Base-by-base conservation (phyloP, 2,329 filamentous ascomycete species). In the Monascus ruber region DNA sequence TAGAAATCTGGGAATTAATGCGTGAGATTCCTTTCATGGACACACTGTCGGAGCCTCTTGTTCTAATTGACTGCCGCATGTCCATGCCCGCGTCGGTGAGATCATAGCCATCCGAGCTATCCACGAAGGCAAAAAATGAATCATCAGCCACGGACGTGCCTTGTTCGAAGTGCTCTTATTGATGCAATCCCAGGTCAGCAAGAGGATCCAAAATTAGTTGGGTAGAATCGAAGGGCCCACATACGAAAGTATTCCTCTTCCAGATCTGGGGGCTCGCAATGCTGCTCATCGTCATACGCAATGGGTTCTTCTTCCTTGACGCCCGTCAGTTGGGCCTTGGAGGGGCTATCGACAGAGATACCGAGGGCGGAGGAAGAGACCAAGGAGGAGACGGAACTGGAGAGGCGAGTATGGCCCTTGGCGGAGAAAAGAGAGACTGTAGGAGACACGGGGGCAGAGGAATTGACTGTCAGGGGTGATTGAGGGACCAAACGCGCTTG, bases 251-350 rank as follows among this genome's bases (percentile, higher is more conserved):
- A 89, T 53, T 79, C 71, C 52, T 72, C 65, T 42, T 73, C 69
- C 26, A 72, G 59, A 35, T 71, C 57, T 35, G 68, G 61, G 42
- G 71, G 68, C 42, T 72, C 83, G 39, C 73, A 74, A 58, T 17
- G 17, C 17, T 17, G 17, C 17, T 17, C 17, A 17, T 17, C 17
- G 17, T 3, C 17, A 17, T 17, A 17, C 17, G 17, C 17, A 17
- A 88, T 83, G 33, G 79, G 64, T 2, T 83, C 79, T 53, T 94
- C 87, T 60, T 95, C 88, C 53, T 87, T 76, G 17, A 95, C 83
- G 52, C 91, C 84, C 10, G 85, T 83, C 45, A 95, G 70, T 38
- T 72, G 73, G 43, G 76, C 73, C 63, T 85, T 85, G 51, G 72
- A 70, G 26, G 61, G 57, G 38, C 60, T 58, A 47, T 78, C 76